phyloP scores from a whole-genome alignment of 805 yeast genomes.

The Kodamaea restingae region DNA sequence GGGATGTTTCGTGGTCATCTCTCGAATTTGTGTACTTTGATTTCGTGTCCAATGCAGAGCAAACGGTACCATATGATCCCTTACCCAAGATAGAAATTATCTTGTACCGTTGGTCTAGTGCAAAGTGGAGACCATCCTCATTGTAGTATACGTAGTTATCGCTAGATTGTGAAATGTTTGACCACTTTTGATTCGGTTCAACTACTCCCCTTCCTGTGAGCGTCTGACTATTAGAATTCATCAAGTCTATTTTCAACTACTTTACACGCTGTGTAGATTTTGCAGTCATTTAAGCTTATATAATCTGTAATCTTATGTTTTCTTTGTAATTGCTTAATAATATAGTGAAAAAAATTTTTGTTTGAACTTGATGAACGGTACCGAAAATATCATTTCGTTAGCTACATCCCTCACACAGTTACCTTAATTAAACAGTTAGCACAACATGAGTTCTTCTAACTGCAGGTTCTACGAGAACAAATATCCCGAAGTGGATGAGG shows the following conservation, averaged over 20 bases:
- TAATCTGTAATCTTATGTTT: not conserved
- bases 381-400: not conserved
- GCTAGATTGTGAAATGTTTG: not conserved
- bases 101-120: conserved; percentile 57
- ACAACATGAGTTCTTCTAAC: conserved; percentile 72
- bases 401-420: not conserved
- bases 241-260: not conserved
- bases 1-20: conserved; percentile 16
- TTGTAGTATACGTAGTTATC: conserved; percentile 3
- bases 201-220: not conserved
- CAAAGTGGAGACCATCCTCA: conserved; percentile 52
- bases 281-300: conserved; percentile 2
- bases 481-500: conserved; percentile 98
- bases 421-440: not conserved
- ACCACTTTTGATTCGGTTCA: not conserved
- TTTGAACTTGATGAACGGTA: conserved; percentile 1
- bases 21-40: conserved; percentile 15
- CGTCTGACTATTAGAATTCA: too few relatives aligned
- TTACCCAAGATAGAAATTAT: conserved; percentile 62
- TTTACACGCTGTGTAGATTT: not conserved
- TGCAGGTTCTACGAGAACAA: conserved; percentile 98
- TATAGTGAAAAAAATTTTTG: conserved; percentile 6
- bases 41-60: conserved; percentile 61
- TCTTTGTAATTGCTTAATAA: conserved; percentile 3
- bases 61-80: conserved; percentile 85